Conservation (phyloP, 495 filamentous ascomycete species). For the Xeromyces bisporus region DNA sequence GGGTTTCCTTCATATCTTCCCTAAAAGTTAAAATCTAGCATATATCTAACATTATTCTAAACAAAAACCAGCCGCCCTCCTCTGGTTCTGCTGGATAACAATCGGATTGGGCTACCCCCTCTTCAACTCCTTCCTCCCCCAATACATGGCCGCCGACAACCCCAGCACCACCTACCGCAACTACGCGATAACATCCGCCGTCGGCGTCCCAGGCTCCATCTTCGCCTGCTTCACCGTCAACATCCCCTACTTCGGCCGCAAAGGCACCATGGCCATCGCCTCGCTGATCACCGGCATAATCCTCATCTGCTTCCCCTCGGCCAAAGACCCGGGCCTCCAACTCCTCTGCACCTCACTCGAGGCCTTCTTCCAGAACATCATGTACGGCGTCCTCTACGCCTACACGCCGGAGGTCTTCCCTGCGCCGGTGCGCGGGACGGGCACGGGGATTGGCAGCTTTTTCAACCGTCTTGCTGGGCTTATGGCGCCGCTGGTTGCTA, state of each 20-base stretch:
- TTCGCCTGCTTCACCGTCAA: slow-evolving; percentile 39
- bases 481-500: slow-evolving; percentile 40
- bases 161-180: slow-evolving; percentile 40
- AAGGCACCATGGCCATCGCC: slow-evolving; percentile 38
- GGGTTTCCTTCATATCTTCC: slow-evolving; percentile 2
- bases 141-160: slow-evolving; percentile 33
- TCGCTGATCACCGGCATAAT: slow-evolving; percentile 39
- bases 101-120: slow-evolving; percentile 42
- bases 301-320: slow-evolving; percentile 41
- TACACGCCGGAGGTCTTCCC: slow-evolving; percentile 48
- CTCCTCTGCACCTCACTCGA: slow-evolving; percentile 36
- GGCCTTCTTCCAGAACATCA: slow-evolving; percentile 46
- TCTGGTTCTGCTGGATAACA: slow-evolving; percentile 40
- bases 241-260: slow-evolving; percentile 41
- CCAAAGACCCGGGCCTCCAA: slow-evolving; percentile 29
- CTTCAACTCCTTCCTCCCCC: slow-evolving; percentile 43
- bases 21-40: slow-evolving; percentile 1
- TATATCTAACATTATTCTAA: no score
- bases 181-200: slow-evolving; percentile 41
- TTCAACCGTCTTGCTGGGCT: slow-evolving; percentile 42
- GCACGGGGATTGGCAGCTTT: slow-evolving; percentile 38
- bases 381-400: slow-evolving; percentile 45
- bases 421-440: slow-evolving; percentile 39
- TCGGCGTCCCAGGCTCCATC: slow-evolving; percentile 39
- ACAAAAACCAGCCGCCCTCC: slow-evolving; percentile 29